Percentiles rank a stretch among this genome's conserved stretches.
Conservation (phyloP, 495 filamentous ascomycete genomes). For the Margaritispora aquatica region DNA sequence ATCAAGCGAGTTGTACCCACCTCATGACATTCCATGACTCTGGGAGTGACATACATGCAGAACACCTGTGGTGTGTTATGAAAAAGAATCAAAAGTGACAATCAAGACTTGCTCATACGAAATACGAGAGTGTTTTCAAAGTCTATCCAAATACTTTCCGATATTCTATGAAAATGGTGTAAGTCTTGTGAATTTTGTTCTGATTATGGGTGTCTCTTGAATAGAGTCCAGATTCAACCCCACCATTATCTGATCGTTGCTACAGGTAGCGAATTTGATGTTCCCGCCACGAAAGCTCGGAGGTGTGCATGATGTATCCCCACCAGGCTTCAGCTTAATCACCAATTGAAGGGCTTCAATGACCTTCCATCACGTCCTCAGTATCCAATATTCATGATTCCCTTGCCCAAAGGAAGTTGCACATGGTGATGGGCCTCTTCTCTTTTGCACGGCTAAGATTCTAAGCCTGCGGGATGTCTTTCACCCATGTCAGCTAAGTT, state of each 20-base stretch:
- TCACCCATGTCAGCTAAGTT: background rate
- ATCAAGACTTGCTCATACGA: background rate
- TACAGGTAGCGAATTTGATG: background rate
- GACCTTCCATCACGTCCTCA: background rate
- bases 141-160: background rate
- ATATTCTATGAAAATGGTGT: background rate
- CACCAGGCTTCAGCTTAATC: background rate
- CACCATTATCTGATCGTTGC: background rate
- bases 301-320: background rate
- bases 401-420: background rate
- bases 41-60: background rate
- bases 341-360: background rate
- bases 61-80: background rate
- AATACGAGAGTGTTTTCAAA: background rate
- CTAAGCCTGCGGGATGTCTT: no score
- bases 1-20: no score
- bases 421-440: background rate
- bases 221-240: background rate
- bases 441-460: no score
- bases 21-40: background rate
- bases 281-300: background rate
- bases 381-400: background rate
- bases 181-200: background rate
- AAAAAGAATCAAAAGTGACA: background rate
- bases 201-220: background rate